Conservation (phyloP, 306 rosid species). For the Lablab purpureus region DNA sequence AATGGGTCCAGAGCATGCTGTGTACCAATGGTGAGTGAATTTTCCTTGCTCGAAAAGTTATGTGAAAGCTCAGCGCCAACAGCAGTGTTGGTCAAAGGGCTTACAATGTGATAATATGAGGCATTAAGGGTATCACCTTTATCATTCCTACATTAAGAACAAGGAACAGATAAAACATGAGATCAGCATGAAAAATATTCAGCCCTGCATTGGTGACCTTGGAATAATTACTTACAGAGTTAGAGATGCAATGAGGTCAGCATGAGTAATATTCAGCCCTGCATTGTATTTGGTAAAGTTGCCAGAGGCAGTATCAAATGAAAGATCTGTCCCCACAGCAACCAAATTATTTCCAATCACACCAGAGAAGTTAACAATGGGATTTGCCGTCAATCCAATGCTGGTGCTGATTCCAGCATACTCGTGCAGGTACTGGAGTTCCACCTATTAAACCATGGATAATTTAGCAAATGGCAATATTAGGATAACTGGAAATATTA, state of each 20-base stretch:
- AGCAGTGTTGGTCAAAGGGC: slow-evolving; percentile 84
- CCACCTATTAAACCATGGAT: slow-evolving; percentile 64
- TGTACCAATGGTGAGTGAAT: slow-evolving; percentile 79
- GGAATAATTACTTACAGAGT: slow-evolving; percentile 64
- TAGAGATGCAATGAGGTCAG: slow-evolving; percentile 86
- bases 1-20: slow-evolving; percentile 89
- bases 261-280: slow-evolving; percentile 74
- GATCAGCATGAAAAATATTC: too few relatives aligned
- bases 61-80: slow-evolving; percentile 94
- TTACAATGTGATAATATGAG: slow-evolving; percentile 80
- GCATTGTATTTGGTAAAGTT: slow-evolving; percentile 78
- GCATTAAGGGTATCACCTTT: slow-evolving; percentile 82
- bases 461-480: neutral
- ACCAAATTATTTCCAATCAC: slow-evolving; percentile 76
- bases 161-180: slow-evolving; percentile 21
- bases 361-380: slow-evolving; percentile 85
- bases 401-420: slow-evolving; percentile 92
- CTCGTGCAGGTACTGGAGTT: slow-evolving; percentile 90
- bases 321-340: slow-evolving; percentile 81
- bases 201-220: neutral
- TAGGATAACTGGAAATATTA: neutral
- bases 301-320: slow-evolving; percentile 91
- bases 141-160: slow-evolving; percentile 65
- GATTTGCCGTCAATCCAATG: slow-evolving; percentile 90
- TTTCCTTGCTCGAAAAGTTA: slow-evolving; percentile 77